Conservation (phyloP, 495 filamentous ascomycete species). For the Halenospora varia region DNA sequence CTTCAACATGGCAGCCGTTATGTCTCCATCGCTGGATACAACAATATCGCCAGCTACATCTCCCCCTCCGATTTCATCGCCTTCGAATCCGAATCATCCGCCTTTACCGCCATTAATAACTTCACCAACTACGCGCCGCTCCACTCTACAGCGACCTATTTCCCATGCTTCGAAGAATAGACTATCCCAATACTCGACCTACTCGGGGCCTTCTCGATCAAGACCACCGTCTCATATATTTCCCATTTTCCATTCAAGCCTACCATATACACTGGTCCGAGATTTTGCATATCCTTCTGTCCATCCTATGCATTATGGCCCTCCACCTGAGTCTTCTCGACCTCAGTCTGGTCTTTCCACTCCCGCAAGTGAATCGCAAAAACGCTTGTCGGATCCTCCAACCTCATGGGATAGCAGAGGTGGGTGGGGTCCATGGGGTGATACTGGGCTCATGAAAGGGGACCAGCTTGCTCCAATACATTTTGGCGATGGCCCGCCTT, state of each 20-base stretch:
- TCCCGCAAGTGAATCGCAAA: slow-evolving; percentile 71
- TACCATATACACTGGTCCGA: slow-evolving; percentile 85
- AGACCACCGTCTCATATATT: slow-evolving; percentile 75
- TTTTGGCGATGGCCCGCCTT: slow-evolving; percentile 91
- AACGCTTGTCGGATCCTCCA: slow-evolving; percentile 78
- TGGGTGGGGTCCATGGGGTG: slow-evolving; percentile 33
- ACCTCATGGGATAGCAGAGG: slow-evolving; percentile 51
- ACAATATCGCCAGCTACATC: slow-evolving; percentile 46
- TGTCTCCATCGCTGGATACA: slow-evolving; percentile 40
- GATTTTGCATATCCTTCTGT: slow-evolving; percentile 88
- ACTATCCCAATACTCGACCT: slow-evolving; percentile 56
- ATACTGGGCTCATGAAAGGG: slow-evolving; percentile 36
- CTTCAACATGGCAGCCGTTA: slow-evolving; percentile 46
- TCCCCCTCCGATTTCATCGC: slow-evolving; percentile 47
- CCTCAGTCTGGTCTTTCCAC: slow-evolving; percentile 74
- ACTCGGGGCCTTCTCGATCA: slow-evolving; percentile 68
- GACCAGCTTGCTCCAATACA: slow-evolving; percentile 78
- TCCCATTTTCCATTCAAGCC: slow-evolving; percentile 78
- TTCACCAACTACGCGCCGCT: slow-evolving; percentile 49
- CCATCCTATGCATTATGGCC: slow-evolving; percentile 92
- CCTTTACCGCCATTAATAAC: slow-evolving; percentile 63
- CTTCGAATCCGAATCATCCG: slow-evolving; percentile 51
- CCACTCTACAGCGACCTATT: slow-evolving; percentile 59
- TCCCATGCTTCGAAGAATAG: slow-evolving; percentile 70
- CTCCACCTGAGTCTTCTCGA: slow-evolving; percentile 67